Percentiles rank a stretch among this genome's conserved stretches.
Conservation (phyloP, 225 moss, liverwort and hornwort species). For the Takakia lepidozioides region DNA sequence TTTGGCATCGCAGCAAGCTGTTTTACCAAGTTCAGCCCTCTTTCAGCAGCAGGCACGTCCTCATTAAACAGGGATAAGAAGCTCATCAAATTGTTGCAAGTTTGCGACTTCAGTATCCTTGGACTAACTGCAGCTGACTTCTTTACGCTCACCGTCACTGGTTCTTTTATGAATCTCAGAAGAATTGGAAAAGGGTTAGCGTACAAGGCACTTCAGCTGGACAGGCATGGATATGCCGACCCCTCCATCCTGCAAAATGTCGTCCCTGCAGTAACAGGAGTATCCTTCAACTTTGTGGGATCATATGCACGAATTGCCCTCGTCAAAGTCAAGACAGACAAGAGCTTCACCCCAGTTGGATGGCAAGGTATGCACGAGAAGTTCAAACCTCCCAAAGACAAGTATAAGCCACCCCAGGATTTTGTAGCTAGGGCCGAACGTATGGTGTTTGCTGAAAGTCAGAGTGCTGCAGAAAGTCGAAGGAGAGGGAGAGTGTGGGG, state of each 20-base stretch:
- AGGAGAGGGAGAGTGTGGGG: no score
- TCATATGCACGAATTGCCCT: conserved; percentile 28
- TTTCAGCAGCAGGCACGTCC: neutral
- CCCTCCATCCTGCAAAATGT: conserved; percentile 14
- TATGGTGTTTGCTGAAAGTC: no score
- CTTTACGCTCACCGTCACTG: conserved; percentile 20
- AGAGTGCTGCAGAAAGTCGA: no score
- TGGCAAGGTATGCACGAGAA: conserved; percentile 19
- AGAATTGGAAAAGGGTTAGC: conserved; percentile 30
- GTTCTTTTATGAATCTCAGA: conserved; percentile 21
- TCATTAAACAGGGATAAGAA: conserved; percentile 14
- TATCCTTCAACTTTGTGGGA: conserved; percentile 27
- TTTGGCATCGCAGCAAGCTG: conserved; percentile 30
- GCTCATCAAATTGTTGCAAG: conserved; percentile 20
- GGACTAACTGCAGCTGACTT: conserved; percentile 23
- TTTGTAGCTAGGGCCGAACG: no score
- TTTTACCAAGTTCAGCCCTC: conserved; percentile 38
- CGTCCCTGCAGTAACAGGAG: conserved; percentile 3
- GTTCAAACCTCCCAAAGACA: conserved; percentile 12
- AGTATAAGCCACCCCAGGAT: conserved; percentile 8
- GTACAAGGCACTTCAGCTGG: conserved; percentile 23
- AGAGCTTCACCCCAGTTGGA: conserved; percentile 13
- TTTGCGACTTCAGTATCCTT: conserved; percentile 36
- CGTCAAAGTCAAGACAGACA: conserved; percentile 30
- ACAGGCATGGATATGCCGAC: conserved; percentile 12